Conservation (phyloP, 495 filamentous ascomycete genomes). For the Chaetomium tenue region DNA sequence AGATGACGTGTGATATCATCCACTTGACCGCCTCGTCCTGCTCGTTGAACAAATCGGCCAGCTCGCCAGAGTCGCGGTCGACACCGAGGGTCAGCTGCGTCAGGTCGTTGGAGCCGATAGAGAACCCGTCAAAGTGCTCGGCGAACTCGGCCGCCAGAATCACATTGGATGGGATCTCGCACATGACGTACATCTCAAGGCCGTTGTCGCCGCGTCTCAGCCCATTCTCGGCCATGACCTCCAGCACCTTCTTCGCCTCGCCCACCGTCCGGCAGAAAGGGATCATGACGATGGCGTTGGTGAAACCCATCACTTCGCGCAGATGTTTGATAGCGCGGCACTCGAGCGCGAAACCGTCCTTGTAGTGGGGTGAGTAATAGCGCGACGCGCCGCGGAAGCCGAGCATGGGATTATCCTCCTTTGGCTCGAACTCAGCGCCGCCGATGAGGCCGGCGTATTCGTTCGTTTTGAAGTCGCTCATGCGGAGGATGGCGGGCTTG, state of each 20-base stretch:
- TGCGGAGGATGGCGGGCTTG: conserved; percentile 38
- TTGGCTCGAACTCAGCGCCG: conserved; percentile 40
- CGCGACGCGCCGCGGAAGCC: conserved; percentile 43
- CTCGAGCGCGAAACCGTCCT: conserved; percentile 40
- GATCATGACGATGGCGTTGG: conserved; percentile 42
- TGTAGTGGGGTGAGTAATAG: conserved; percentile 42
- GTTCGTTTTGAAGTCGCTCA: conserved; percentile 46
- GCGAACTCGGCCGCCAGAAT: conserved; percentile 37
- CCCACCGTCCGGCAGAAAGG: conserved; percentile 41
- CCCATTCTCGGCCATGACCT: conserved; percentile 37
- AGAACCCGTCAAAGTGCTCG: conserved; percentile 41
- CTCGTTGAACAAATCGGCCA: conserved; percentile 39
- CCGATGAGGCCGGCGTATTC: conserved; percentile 43
- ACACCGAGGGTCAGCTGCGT: conserved; percentile 42
- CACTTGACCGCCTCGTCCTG: conserved; percentile 41
- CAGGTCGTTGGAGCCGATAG: conserved; percentile 44
- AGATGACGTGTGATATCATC: conserved; percentile 39
- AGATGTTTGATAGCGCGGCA: conserved; percentile 41
- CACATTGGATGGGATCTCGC: conserved; percentile 43
- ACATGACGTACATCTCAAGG: conserved; percentile 43
- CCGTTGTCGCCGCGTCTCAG: conserved; percentile 36
- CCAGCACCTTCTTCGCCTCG: conserved; percentile 38
- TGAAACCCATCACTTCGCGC: conserved; percentile 39
- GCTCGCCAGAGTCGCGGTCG: conserved; percentile 39
- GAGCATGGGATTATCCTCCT: conserved; percentile 42